Conservation (phyloP, 306 rosid species). For the Pyrus pyrifolia region DNA sequence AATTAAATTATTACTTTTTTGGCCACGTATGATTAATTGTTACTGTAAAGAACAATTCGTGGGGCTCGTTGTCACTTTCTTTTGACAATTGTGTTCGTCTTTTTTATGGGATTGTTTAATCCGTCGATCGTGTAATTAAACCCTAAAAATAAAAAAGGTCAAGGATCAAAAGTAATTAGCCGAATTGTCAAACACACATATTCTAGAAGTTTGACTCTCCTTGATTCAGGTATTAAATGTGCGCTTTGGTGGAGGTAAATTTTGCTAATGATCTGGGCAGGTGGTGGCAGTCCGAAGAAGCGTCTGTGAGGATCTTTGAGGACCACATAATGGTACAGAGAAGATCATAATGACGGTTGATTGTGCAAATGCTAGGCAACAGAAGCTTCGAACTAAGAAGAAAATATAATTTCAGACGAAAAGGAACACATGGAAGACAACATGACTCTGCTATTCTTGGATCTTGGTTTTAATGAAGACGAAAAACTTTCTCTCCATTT, state of each 20-base stretch:
- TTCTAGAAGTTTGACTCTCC: not conserved
- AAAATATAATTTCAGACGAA: too few relatives aligned
- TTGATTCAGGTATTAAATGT: too few relatives aligned
- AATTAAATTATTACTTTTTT: too few relatives aligned
- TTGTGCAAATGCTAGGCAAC: too few relatives aligned
- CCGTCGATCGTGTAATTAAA: not conserved
- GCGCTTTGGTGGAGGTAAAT: too few relatives aligned
- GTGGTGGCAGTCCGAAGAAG: too few relatives aligned
- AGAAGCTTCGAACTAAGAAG: too few relatives aligned
- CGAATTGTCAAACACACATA: not conserved
- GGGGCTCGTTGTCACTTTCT: not conserved
- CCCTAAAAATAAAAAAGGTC: not conserved
- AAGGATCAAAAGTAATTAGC: not conserved
- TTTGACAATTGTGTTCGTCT: not conserved
- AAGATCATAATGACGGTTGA: accelerated
- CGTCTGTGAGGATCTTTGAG: accelerated
- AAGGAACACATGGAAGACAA: accelerated
- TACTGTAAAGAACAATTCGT: not conserved
- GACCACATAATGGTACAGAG: too few relatives aligned
- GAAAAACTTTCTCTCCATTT: too few relatives aligned
- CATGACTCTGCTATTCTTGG: too few relatives aligned
- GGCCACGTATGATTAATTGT: not conserved
- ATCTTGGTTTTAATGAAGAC: too few relatives aligned
- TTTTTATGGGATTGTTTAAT: not conserved
- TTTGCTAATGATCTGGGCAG: too few relatives aligned